Percentiles rank a stretch among this genome's conserved stretches.
Evolutionary conservation across 768 basidiomycete species (phyloP).

Genomic region (Mycena albidolilacea): DNA sequence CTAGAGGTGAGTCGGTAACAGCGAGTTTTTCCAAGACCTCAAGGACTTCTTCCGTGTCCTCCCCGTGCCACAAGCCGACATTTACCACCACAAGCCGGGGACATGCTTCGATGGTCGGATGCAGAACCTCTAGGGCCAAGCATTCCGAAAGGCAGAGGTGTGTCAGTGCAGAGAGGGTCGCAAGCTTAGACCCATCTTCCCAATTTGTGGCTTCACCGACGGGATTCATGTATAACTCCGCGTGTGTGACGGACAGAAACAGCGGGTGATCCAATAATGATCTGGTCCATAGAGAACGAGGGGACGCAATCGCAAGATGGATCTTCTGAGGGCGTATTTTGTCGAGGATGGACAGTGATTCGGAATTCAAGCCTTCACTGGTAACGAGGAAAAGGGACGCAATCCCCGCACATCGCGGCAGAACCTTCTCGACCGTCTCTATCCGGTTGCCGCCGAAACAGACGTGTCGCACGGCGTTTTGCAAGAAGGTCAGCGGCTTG

Average conservation of each 20-base stretch:
- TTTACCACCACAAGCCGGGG: neutral
- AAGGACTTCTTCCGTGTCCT: no score
- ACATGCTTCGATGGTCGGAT: neutral
- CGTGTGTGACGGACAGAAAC: neutral
- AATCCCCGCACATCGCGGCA: neutral
- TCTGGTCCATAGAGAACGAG: neutral
- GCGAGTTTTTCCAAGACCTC: neutral
- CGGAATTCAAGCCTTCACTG: neutral
- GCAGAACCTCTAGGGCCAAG: neutral
- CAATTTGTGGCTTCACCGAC: neutral
- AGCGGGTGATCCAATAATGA: neutral
- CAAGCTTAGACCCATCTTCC: conserved; percentile 2
- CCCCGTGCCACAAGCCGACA: neutral
- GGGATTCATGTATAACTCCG: neutral
- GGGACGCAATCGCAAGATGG: neutral
- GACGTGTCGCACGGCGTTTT: neutral
- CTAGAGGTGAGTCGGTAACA: conserved; percentile 9
- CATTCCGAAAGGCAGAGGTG: neutral
- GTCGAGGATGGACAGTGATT: neutral
- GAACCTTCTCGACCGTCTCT: neutral
- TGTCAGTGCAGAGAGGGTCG: conserved; percentile 15
- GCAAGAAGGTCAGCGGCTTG: neutral
- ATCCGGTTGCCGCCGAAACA: neutral
- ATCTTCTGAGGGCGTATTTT: neutral
- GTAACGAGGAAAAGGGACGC: neutral